Base-by-base conservation (phyloP, 129 eudicot species). In the Centrapalus pauciflorus region DNA sequence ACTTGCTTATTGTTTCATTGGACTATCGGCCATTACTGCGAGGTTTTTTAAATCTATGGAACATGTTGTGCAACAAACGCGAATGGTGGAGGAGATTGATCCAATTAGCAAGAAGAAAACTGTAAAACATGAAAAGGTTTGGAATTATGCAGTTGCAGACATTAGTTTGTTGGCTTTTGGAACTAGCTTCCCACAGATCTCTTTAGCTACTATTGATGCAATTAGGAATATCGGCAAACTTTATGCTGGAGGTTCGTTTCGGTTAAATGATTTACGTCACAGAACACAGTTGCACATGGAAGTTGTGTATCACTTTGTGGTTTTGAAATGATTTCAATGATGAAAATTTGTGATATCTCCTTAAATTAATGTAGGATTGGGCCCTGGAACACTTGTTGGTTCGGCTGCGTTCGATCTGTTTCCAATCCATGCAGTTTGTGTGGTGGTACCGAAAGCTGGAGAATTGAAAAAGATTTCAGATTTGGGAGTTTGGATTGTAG, bases 311-410 rank as follows among this genome's bases (percentile, higher is more conserved):
- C 45, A 5, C 23, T 30, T 61, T n/a, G 13, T 25, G 30, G 40
- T 21, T 32, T 38, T 29, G 19, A 23, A 21, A 7, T 2, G 20
- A 43, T 56, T 28, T 58, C 4, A 57, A 11, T 67, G 24, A 34
- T 54, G 27, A 52, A 30, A 8, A n/a, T 56, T 20, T 66, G 9
- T 68, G 66, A 64, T 29, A 40, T 69, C 20, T 58, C 0, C n/a
- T 75, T 55, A 12, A 55, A 66, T n/a, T 21, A 6, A 69, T n/a
- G n/a, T 75, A 90, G 98, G 98, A 46, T 80, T 92, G 71, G 98
- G 98, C 73, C 98, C 96, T 48, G 98, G 98, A 65, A 92, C 98
- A 23, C 95, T 92, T 70, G 95, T 92, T 72, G 98, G 98, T 77
- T 88, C 98, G 61, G 98, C 98, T 81, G 98, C 98, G n/a, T 92